A percentile compares a stretch with the other conserved stretches of the same genome.
Evolutionary conservation across 345 rosid genomes (phyloP).

Genomic region (Reutealis trisperma): DNA sequence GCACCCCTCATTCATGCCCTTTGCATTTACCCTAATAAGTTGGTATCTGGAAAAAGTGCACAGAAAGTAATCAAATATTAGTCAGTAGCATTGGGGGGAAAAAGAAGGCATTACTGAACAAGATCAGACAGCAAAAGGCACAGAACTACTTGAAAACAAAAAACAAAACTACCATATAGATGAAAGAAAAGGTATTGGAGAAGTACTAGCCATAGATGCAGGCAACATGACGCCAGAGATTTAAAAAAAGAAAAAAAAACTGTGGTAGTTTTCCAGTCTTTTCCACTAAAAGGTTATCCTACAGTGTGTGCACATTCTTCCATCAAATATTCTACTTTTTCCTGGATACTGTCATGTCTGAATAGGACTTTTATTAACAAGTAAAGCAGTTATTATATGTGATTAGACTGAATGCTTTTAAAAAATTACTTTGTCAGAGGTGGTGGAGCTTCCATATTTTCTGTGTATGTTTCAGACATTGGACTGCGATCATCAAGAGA

Average conservation of each 20-base stretch:
- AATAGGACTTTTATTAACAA: neutral
- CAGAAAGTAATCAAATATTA: neutral
- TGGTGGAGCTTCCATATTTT: constrained; percentile 61
- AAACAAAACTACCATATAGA: no score
- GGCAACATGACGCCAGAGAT: no score
- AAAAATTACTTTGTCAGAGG: constrained; percentile 64
- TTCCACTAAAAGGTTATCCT: neutral
- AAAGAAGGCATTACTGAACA: neutral
- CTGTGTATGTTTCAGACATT: constrained; percentile 78
- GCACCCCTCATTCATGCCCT: constrained; percentile 94
- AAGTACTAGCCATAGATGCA: no score
- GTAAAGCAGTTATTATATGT: neutral
- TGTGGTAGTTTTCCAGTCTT: neutral
- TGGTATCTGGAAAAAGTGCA: constrained; percentile 63
- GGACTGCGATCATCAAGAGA: constrained; percentile 87
- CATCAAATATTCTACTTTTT: no score
- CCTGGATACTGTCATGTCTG: no score
- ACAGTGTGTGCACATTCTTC: neutral
- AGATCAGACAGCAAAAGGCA: neutral
- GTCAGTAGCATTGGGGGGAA: neutral
- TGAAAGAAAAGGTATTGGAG: no score
- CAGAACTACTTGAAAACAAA: neutral
- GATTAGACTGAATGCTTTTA: neutral
- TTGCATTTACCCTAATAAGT: constrained; percentile 86
- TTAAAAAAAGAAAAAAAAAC: neutral